Evolutionary conservation across 73 alveolate genomes (phyloP), one percentile per base, ranked within the genome.

Genomic region (Stentor coeruleus): DNA sequence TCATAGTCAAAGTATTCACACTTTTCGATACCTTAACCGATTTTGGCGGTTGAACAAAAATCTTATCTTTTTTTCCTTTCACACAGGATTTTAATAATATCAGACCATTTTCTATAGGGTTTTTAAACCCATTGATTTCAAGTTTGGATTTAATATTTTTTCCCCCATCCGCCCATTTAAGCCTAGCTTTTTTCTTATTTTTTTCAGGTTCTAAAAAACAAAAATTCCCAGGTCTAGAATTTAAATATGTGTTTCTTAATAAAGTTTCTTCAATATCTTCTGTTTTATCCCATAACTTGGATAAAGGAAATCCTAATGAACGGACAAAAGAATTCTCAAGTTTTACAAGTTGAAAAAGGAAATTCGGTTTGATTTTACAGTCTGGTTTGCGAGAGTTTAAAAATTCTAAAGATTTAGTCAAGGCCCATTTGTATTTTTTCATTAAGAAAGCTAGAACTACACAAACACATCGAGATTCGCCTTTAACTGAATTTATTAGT

Each of bases 401-500:
- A 74, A 86, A 93, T 82, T 93, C 98, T 1, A 93, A 81, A 15
- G 96, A 81, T 85, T 93, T 93, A n/a, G 85, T 74, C 73, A 93
- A 77, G 35, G 93, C 91, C 97, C 98, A 93, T 31, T 86, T 82
- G 87, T 87, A 97, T 89, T 97, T 97, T 87, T 88, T 92, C 99
- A 97, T 97, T 75, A 97, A 76, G 88, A 93, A 97, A 38, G 96
- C 95, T 30, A 95, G 94, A 72, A 97, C 96, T 42, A 95, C 98
- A 59, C 94, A 85, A 77, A 98, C 93, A 31, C 98, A 93, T 86
- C 99, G 73, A 84, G 97, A 88, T 86, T 96, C 92, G 3, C 99
- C 99, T 81, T 97, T 82, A 37, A 96, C 97, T 42, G 99, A 94
- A 89, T 97, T 99, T 30, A 97, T 99, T 40, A 97, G 91, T 20